Evolutionary conservation across 1,284 basidiomycete species (phyloP).

Genomic region (Cryptococcus hybrid): DNA sequence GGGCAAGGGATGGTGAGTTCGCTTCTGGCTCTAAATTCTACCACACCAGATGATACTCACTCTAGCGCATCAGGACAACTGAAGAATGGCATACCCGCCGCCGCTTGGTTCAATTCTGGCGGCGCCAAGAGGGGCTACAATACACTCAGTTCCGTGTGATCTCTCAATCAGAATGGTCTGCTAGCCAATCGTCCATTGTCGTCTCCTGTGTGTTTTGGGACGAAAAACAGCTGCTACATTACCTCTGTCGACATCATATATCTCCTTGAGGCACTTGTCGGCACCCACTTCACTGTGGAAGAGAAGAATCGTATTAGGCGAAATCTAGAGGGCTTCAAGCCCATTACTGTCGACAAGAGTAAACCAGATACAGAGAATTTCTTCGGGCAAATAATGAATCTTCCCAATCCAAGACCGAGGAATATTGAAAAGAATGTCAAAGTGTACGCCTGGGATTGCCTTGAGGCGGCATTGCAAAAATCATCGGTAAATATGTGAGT

Average conservation of each 20-base stretch:
- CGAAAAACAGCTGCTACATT: conserved; percentile 73
- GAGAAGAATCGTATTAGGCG: conserved; percentile 95
- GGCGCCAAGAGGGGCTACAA: conserved; percentile 54
- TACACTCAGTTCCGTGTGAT: conserved; percentile 55
- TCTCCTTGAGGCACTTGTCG: conserved; percentile 83
- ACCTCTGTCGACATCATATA: conserved; percentile 96
- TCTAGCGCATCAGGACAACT: conserved; percentile 36
- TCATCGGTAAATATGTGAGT: conserved; percentile 91
- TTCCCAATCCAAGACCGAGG: conserved; percentile 87
- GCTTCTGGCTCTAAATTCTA: not conserved
- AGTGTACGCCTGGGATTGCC: conserved; percentile 87
- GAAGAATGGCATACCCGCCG: conserved; percentile 55
- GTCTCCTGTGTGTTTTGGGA: conserved; percentile 86
- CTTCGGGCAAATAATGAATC: conserved; percentile 94
- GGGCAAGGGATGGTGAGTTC: conserved; percentile 55
- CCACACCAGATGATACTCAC: not conserved
- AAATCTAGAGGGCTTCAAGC: conserved; percentile 88
- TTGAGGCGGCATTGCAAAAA: conserved; percentile 80
- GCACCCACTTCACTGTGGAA: conserved; percentile 80
- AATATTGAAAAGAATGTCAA: conserved; percentile 99
- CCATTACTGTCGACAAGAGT: conserved; percentile 85
- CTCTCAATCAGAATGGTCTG: conserved; percentile 50
- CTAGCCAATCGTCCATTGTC: conserved; percentile 51
- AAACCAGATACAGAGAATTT: conserved; percentile 76
- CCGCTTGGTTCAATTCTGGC: conserved; percentile 56